These are phyloP conservation scores for Podospora didyma DNA, from an alignment of 495 filamentous ascomycete genomes.

Conservation along the genomic window DNA sequence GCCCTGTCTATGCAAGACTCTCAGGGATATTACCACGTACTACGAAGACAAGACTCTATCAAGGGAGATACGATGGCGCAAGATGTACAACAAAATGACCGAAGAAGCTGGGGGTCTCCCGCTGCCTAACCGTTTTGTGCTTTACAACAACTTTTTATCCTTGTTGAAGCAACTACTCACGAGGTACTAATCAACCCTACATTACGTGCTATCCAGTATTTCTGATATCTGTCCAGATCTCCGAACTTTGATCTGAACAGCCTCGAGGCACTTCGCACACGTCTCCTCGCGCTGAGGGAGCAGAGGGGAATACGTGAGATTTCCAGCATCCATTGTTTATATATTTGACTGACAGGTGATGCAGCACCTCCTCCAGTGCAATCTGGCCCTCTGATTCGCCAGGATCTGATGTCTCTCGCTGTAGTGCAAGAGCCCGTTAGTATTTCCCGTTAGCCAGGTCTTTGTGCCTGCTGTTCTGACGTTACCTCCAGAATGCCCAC, in stretches of 20 bases:
- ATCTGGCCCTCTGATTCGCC: constrained; percentile 24
- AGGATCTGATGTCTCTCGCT: constrained; percentile 23
- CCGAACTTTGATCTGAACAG: constrained; percentile 49
- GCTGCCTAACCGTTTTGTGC: constrained; percentile 47
- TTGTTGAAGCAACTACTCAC: constrained; percentile 45
- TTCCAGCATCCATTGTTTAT: not conserved
- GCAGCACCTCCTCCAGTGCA: constrained; percentile 27
- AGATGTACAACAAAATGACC: constrained; percentile 51
- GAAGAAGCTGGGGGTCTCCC: constrained; percentile 44
- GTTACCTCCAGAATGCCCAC: constrained; percentile 17
- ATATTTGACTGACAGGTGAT: constrained; percentile 1
- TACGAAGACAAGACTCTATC: constrained; percentile 45
- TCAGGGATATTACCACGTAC: constrained; percentile 47
- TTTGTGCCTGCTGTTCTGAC: not conserved
- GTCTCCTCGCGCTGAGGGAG: constrained; percentile 44
- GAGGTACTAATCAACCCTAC: constrained; percentile 27
- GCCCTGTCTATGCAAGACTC: constrained; percentile 44
- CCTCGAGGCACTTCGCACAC: constrained; percentile 42
- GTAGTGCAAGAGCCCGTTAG: constrained; percentile 27
- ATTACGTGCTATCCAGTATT: not conserved
- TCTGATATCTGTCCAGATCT: constrained; percentile 34
- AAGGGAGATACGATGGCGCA: constrained; percentile 45
- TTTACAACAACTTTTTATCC: constrained; percentile 50
- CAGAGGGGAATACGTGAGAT: constrained; percentile 41
- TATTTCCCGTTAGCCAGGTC: not conserved